A percentile compares a stretch with the other conserved stretches of the same genome.
Conservation (phyloP, 2,329 filamentous ascomycete species). For the Endoconidiophora polonica region DNA sequence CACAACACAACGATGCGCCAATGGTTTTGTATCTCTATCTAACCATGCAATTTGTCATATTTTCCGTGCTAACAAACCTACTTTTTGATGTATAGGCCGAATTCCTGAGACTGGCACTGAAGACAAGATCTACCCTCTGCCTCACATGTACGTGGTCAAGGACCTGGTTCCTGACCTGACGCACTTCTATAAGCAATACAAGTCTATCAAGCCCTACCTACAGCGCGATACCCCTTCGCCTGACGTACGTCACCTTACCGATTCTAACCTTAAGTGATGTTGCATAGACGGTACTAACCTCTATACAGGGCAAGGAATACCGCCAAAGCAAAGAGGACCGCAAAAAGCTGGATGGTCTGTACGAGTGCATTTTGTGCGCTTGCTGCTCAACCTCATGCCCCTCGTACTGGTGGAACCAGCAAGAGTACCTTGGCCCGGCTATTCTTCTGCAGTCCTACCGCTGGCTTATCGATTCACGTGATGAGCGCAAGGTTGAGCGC, state of each 20-base stretch:
- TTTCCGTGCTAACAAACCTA: not conserved
- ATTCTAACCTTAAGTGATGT: not conserved
- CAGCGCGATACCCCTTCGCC: constrained; percentile 72
- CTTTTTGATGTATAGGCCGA: constrained; percentile 44
- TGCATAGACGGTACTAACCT: not conserved
- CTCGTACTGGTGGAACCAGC: constrained; percentile 99
- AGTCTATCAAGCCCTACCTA: constrained; percentile 97
- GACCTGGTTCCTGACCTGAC: constrained; percentile 96
- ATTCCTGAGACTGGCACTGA: constrained; percentile 79
- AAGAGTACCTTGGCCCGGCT: constrained; percentile 95
- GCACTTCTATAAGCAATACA: constrained; percentile 99
- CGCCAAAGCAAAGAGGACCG: constrained; percentile 83
- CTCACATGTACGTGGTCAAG: constrained; percentile 98
- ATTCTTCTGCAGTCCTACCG: constrained; percentile 95
- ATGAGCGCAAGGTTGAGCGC: constrained; percentile 75
- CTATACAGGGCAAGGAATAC: constrained; percentile 65
- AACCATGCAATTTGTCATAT: not conserved
- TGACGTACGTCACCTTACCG: constrained; percentile 44
- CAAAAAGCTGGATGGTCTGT: constrained; percentile 91
- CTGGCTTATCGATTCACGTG: constrained; percentile 89
- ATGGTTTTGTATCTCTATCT: not conserved
- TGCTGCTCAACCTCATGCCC: constrained; percentile 98
- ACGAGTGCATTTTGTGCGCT: constrained; percentile 98
- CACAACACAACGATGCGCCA: not conserved
- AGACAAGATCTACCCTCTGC: constrained; percentile 90